These are phyloP conservation scores for Trichoderma asperellum DNA, from an alignment of 2,329 filamentous ascomycete species.

Conservation along the genomic window DNA sequence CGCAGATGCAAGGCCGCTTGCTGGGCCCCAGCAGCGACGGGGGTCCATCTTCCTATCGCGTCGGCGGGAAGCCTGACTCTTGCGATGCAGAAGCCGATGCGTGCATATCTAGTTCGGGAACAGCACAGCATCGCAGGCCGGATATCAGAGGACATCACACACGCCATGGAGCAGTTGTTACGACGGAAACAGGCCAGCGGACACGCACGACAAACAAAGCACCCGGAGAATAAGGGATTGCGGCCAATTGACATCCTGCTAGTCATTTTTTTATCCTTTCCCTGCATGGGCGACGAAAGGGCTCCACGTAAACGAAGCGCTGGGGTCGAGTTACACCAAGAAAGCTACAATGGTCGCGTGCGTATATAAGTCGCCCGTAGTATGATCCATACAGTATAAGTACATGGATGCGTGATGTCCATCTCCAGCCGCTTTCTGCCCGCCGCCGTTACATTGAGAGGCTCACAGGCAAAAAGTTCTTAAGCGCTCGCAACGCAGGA, in stretches of 20 bases:
- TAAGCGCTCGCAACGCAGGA: neutral
- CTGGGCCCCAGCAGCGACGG: neutral
- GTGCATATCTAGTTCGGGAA: neutral
- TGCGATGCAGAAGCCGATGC: neutral
- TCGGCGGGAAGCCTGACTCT: neutral
- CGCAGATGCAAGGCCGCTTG: neutral
- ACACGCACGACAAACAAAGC: neutral
- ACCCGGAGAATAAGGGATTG: neutral
- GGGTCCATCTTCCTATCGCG: neutral
- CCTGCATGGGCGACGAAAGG: slow-evolving; percentile 1
- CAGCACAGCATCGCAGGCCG: neutral
- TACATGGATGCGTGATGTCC: neutral
- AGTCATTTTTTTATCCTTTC: neutral
- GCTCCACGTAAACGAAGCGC: slow-evolving; percentile 4
- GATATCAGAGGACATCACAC: neutral
- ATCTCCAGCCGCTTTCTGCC: neutral
- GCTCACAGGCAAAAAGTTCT: neutral
- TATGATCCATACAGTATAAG: slow-evolving; percentile 8
- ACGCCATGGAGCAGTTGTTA: neutral
- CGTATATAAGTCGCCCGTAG: neutral
- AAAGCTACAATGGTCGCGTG: slow-evolving; percentile 17
- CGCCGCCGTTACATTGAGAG: neutral
- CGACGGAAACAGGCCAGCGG: neutral
- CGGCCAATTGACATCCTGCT: neutral
- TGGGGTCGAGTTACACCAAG: neutral